phyloP scores from a whole-genome alignment of 1,139 yeast genomes.

The Diutina sp. region DNA sequence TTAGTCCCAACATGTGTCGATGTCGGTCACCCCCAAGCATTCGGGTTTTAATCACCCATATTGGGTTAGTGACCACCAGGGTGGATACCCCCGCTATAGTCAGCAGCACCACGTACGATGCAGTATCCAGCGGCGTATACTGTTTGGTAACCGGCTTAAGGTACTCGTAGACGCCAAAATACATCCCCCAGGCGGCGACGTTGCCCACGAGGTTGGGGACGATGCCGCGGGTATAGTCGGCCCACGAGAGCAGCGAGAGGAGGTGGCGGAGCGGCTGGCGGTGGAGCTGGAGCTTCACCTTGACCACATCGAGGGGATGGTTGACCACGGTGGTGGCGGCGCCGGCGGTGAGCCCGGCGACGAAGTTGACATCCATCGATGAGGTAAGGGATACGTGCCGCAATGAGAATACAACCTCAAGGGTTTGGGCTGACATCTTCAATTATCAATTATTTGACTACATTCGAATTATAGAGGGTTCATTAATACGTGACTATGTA shows the following conservation, averaged over 20 bases:
- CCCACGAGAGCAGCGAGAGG: neutral
- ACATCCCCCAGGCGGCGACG: slow-evolving; percentile 78
- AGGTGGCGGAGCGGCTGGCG: neutral
- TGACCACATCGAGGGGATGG: slow-evolving; percentile 83
- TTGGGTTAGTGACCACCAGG: slow-evolving; percentile 72
- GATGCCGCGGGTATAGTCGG: slow-evolving; percentile 58
- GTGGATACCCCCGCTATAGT: slow-evolving; percentile 62
- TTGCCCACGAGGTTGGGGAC: slow-evolving; percentile 75
- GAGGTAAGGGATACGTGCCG: neutral
- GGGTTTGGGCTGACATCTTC: neutral
- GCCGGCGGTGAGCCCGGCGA: slow-evolving; percentile 81
- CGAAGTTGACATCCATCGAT: slow-evolving; percentile 26
- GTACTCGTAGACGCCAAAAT: slow-evolving; percentile 61
- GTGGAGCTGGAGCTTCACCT: slow-evolving; percentile 57
- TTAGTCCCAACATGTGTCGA: neutral
- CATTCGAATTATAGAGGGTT: slow-evolving; percentile 3
- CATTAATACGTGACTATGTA: slow-evolving; percentile 1
- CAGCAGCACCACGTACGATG: slow-evolving; percentile 24
- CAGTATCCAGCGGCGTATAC: slow-evolving; percentile 8
- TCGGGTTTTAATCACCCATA: slow-evolving; percentile 87
- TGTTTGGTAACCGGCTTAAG: slow-evolving; percentile 24
- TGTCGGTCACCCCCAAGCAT: slow-evolving; percentile 52
- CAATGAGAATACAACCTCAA: too few species aligned
- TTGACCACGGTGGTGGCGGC: slow-evolving; percentile 64
- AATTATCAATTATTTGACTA: slow-evolving; percentile 2